Conservation (phyloP, 192 early-diverging fungal species). For the Backusella westeae region DNA sequence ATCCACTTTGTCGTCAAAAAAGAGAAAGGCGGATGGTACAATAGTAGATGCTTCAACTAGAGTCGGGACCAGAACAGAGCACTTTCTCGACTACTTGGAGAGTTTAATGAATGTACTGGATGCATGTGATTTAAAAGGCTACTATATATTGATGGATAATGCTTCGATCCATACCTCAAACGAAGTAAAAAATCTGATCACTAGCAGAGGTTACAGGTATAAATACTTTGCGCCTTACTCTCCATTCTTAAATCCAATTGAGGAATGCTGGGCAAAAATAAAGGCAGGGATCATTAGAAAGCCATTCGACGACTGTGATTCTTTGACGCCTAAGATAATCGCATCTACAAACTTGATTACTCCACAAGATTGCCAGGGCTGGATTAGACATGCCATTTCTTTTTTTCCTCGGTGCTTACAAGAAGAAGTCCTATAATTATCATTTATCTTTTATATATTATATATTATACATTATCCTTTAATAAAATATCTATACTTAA, state of each 20-base stretch:
- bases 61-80: slow-evolving; percentile 16
- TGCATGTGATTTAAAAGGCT: neutral
- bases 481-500: neutral
- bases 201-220: neutral
- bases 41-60: neutral
- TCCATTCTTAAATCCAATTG: slow-evolving; percentile 1
- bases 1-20: slow-evolving; percentile 1
- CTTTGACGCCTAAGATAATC: neutral
- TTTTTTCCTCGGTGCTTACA: neutral
- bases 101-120: neutral
- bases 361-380: neutral
- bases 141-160: slow-evolving; percentile 23
- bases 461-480: neutral
- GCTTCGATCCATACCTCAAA: neutral
- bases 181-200: neutral
- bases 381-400: neutral
- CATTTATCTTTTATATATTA: neutral
- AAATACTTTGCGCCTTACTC: neutral
- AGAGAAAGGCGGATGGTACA: slow-evolving; percentile 24
- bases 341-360: neutral
- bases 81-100: slow-evolving; percentile 6
- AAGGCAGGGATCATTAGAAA: neutral
- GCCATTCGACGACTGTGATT: neutral
- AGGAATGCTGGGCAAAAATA: neutral
- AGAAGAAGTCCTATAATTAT: neutral